phyloP scores from a whole-genome alignment of 2,329 filamentous ascomycete species.

The Aspergillus udagawae region DNA sequence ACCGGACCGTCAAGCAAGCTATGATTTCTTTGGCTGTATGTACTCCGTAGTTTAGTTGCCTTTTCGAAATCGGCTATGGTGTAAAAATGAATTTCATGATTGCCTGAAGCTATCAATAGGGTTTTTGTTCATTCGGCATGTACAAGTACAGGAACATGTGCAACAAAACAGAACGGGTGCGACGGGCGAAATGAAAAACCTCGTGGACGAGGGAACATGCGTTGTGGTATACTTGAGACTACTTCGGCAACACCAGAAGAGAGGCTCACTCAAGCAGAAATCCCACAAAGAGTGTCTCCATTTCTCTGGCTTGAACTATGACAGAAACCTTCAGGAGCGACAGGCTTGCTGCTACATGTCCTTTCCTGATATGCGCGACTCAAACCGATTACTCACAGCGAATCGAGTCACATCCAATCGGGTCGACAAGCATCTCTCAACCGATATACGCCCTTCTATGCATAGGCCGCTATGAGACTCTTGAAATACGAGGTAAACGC shows the following conservation, averaged over 20 bases:
- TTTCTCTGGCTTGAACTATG: not conserved
- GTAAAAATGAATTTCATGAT: constrained; percentile 2
- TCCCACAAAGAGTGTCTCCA: not conserved
- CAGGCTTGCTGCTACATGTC: not conserved
- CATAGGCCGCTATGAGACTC: not conserved
- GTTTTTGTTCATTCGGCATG: constrained; percentile 20
- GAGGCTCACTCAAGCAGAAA: not conserved
- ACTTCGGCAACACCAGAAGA: not conserved
- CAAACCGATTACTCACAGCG: not conserved
- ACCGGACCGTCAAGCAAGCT: constrained; percentile 40
- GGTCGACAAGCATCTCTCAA: not conserved
- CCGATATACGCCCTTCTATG: not conserved
- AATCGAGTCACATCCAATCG: not conserved
- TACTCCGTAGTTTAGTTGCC: not conserved
- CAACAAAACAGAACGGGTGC: constrained; percentile 12
- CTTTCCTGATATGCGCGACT: not conserved
- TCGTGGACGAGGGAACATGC: not conserved
- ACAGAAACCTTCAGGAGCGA: not conserved
- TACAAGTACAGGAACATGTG: constrained; percentile 27
- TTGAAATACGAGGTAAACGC: not conserved
- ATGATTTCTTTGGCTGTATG: constrained; percentile 23
- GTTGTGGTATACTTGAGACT: not conserved
- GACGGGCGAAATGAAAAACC: constrained; percentile 1
- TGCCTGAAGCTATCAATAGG: constrained; percentile 7
- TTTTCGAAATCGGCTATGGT: not conserved